Evolutionary conservation across 345 rosid species (phyloP), one percentile per base, ranked within the genome.

Genomic region (Aquilaria malaccensis): DNA sequence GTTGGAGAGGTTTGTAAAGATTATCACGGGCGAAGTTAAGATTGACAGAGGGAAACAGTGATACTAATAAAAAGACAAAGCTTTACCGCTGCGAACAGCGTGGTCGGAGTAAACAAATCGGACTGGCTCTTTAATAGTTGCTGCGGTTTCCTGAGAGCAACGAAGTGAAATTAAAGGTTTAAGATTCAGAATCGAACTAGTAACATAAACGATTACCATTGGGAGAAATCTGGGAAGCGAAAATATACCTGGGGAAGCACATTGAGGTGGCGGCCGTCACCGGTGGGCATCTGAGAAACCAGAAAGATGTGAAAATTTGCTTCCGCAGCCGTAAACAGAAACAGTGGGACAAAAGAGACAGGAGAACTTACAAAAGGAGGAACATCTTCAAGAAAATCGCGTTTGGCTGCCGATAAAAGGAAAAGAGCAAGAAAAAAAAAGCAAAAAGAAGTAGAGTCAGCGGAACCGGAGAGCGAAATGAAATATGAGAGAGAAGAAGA

Each of bases 321-420:
- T 46, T 37, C 43, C 43, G 7, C 43, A 37, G 7, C 43, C 58
- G 33, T 61, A 59, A 32, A 22, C 15, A 51, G 62, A 61, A 33
- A 43, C 52, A 46, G 57, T 7, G 3, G 22, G 30, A 4, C 11
- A 48, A 58, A 51, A 50, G 50, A 46, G 43, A 45, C 41, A 50
- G 59, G 4, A 30, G 15, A 46, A 81, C 89, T 63, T 45, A 93
- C 98, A 65, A 85, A 64, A 52, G 96, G 60, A 0, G 87, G 56
- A 45, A 80, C 81, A 73, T 87, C 97, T 32, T 89, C 89, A 33
- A 87, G 73, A 66, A 89, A 84, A 14, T 87, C 85, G 52, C 74
- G 79, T 66, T 74, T 71, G 64, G 87, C 98, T 90, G 79, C 80
- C 75, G 37, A 70, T 55, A 45, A 3, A 0, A 50, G 47, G 30